These are phyloP conservation scores for Lachnellula suecica DNA, from an alignment of 2,329 filamentous ascomycete species.

Conservation along the genomic window DNA sequence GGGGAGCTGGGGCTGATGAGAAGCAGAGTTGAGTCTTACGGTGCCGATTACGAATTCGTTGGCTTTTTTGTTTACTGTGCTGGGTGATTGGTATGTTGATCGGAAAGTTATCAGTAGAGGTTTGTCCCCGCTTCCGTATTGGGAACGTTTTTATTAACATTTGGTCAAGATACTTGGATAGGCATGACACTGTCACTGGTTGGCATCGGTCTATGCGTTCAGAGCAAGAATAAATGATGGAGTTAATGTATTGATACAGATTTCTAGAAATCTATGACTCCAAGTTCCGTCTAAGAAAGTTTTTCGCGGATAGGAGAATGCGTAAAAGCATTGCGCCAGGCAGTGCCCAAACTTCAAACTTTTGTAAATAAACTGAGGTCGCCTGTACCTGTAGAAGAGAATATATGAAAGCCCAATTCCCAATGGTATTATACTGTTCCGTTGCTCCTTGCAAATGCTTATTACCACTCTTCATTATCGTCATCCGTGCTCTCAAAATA, in stretches of 20 bases:
- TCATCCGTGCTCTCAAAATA: neutral
- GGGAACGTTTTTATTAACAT: conserved; percentile 1
- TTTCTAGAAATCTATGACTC: neutral
- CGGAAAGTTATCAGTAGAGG: conserved; percentile 83
- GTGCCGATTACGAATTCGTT: conserved; percentile 94
- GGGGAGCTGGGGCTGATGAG: neutral
- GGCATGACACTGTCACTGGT: conserved; percentile 77
- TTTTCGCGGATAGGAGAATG: neutral
- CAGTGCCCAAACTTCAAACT: neutral
- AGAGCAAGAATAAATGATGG: conserved; percentile 50
- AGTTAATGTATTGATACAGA: neutral
- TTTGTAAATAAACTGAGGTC: conserved; percentile 4
- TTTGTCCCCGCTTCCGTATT: conserved; percentile 40
- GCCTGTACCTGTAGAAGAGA: conserved; percentile 14
- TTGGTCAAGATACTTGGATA: conserved; percentile 68
- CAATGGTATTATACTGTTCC: conserved; percentile 12
- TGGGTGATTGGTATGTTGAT: conserved; percentile 95
- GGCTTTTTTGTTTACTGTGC: conserved; percentile 92
- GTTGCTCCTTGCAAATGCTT: conserved; percentile 11
- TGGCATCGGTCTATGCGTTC: conserved; percentile 82
- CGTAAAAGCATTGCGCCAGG: neutral
- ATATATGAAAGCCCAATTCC: conserved; percentile 15
- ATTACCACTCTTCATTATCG: conserved; percentile 3
- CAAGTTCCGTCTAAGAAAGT: neutral
- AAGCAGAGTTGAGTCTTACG: conserved; percentile 80